Percentiles rank a stretch among this genome's conserved stretches.
Conservation (phyloP, 2,329 filamentous ascomycete genomes). For the Xylaria digitata region DNA sequence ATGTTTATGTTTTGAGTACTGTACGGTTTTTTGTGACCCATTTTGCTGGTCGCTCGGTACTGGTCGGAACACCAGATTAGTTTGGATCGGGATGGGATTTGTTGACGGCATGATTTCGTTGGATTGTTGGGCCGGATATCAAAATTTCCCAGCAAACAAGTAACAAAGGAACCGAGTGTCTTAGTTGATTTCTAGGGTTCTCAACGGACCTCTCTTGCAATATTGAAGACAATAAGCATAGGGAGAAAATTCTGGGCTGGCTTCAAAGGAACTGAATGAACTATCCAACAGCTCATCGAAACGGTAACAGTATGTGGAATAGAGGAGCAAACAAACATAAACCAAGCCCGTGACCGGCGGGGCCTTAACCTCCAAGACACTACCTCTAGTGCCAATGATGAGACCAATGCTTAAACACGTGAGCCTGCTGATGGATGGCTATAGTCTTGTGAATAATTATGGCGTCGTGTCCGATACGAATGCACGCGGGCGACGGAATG, state of each 20-base stretch:
- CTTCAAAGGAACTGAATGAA: constrained; percentile 2
- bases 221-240: neutral
- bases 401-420: constrained; percentile 27
- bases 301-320: constrained; percentile 5
- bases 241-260: constrained; percentile 14
- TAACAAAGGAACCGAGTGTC: constrained; percentile 16
- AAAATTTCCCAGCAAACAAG: constrained; percentile 19
- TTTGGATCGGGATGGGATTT: constrained; percentile 51
- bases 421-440: constrained; percentile 23
- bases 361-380: constrained; percentile 11
- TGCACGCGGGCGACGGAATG: constrained; percentile 9
- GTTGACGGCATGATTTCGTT: constrained; percentile 45
- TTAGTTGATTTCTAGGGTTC: neutral
- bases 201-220: neutral
- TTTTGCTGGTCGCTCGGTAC: constrained; percentile 45
- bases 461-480: constrained; percentile 18
- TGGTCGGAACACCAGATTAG: constrained; percentile 49
- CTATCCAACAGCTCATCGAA: constrained; percentile 16
- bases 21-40: constrained; percentile 45
- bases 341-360: constrained; percentile 15
- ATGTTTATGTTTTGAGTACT: constrained; percentile 65
- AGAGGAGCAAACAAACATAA: neutral
- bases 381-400: constrained; percentile 6
- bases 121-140: constrained; percentile 21
- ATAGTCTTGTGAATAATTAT: constrained; percentile 22